Base-by-base conservation (phyloP, 495 filamentous ascomycete species). In the Lindgomyces ingoldianus region DNA sequence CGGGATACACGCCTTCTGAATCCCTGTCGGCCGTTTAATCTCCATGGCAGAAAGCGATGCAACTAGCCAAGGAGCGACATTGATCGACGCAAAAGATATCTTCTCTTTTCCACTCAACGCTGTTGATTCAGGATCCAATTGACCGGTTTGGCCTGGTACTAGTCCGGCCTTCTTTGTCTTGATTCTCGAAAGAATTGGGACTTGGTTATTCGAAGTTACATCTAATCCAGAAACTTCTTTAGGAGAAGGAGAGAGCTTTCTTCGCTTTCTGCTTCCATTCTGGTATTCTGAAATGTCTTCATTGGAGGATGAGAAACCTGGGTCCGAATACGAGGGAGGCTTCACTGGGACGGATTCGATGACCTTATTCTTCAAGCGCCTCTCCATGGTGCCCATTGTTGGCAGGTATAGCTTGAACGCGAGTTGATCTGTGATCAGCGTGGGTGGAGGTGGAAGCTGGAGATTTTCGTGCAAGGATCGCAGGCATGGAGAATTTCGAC, bases 1-100 rank as follows among this genome's bases (percentile, higher is more conserved):
- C 19, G 91, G 91, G 71, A 98, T 97, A 75, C 89, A 95, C 51
- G 85, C 89, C 65, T 87, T 89, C 68, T 98, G 94, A 78, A 98
- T 98, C 57, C 87, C 87, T 0, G 94, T 98, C 0, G 94, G 94
- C 48, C 87, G 80, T 61, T 85, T 88, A 73, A 98, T 96, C 25
- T 91, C 89, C 89, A 98, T 89, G 51, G 88, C 86, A 48, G 84
- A 77, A 52, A 98, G 81, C 1, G 93, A 91, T 51, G 85, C 84
- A n/a, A 92, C 83, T 9, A 98, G 85, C 94, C 94, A 98, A 75
- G 89, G 92, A 45, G 86, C 81, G 1, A 98, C 85, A 16, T 84
- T 81, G 33, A 98, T 74, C 11, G 81, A 81, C 19, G 87, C 83
- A 70, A 98, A 98, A 21, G 82, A 91, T 4, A 84, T 83, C 62